Conservation (phyloP, 345 rosid species). For the Citrus sp. region DNA sequence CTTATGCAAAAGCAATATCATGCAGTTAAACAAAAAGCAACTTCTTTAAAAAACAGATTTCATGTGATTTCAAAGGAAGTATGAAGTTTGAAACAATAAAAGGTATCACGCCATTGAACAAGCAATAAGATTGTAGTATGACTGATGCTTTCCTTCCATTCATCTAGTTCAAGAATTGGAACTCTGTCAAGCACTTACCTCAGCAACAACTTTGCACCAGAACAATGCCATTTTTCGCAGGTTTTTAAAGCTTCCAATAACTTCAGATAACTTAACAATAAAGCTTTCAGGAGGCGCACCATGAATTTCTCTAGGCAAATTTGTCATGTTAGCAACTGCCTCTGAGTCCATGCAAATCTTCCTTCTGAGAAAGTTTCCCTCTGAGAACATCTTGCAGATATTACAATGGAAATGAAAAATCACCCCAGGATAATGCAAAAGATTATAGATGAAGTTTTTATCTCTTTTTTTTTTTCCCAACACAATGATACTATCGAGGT, state of each 20-base stretch:
- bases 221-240: slow-evolving; percentile 72
- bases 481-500: slow-evolving; percentile 2
- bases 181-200: slow-evolving; percentile 51
- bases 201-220: slow-evolving; percentile 79
- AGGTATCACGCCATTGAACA: background rate
- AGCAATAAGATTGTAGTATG: background rate
- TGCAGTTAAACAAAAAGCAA: background rate
- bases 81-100: background rate
- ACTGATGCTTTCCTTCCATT: slow-evolving; percentile 1
- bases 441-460: background rate
- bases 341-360: slow-evolving; percentile 48
- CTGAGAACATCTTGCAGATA: slow-evolving; percentile 76
- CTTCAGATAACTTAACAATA: slow-evolving; percentile 84
- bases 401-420: slow-evolving; percentile 60
- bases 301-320: slow-evolving; percentile 73
- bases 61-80: background rate
- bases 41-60: background rate
- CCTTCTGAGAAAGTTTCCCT: slow-evolving; percentile 74
- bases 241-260: slow-evolving; percentile 83
- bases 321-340: slow-evolving; percentile 28
- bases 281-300: slow-evolving; percentile 81
- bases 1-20: background rate
- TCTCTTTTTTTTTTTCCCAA: background rate
- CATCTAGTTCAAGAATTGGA: slow-evolving; percentile 10
- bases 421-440: slow-evolving; percentile 40